Percentiles rank a stretch among this genome's conserved stretches.
phyloP scores from a whole-genome alignment of 768 basidiomycete species.

The Tulasnella sp. region DNA sequence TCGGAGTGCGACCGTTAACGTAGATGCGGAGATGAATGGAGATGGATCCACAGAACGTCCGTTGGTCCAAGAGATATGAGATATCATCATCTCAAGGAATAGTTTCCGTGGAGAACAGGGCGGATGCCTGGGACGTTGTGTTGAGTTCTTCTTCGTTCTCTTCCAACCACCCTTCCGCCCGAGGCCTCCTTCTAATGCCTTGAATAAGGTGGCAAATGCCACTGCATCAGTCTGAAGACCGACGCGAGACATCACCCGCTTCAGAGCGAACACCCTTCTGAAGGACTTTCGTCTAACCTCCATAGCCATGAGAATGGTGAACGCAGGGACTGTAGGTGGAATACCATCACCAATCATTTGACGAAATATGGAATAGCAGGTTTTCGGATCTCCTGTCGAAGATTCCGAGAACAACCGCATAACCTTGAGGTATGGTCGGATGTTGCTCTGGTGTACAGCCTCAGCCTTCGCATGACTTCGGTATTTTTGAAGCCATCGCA shows the following conservation, averaged over 20 bases:
- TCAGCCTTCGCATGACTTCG: background rate
- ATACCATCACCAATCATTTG: constrained; percentile 10
- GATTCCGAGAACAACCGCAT: background rate
- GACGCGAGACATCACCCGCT: constrained; percentile 10
- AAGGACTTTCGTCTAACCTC: background rate
- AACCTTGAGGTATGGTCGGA: background rate
- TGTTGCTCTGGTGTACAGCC: background rate
- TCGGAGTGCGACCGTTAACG: constrained; percentile 9
- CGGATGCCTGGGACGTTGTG: background rate
- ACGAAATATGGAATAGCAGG: background rate
- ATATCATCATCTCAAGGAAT: constrained; percentile 6
- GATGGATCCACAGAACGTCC: constrained; percentile 15
- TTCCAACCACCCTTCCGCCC: background rate
- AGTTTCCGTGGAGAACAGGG: constrained; percentile 2
- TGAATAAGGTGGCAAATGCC: constrained; percentile 13
- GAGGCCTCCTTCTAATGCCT: background rate
- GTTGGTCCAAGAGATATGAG: constrained; percentile 17
- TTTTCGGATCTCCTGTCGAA: background rate
- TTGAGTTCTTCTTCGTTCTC: no score
- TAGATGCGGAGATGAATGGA: constrained; percentile 1
- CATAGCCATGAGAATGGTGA: constrained; percentile 20
- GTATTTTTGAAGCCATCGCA: constrained; percentile 6
- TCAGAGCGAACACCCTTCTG: constrained; percentile 13
- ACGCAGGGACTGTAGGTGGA: constrained; percentile 16
- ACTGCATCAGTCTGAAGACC: constrained; percentile 6